Evolutionary conservation across 441 rosid species (phyloP), one percentile per base, ranked within the genome.

Genomic region (Breynia disticha): DNA sequence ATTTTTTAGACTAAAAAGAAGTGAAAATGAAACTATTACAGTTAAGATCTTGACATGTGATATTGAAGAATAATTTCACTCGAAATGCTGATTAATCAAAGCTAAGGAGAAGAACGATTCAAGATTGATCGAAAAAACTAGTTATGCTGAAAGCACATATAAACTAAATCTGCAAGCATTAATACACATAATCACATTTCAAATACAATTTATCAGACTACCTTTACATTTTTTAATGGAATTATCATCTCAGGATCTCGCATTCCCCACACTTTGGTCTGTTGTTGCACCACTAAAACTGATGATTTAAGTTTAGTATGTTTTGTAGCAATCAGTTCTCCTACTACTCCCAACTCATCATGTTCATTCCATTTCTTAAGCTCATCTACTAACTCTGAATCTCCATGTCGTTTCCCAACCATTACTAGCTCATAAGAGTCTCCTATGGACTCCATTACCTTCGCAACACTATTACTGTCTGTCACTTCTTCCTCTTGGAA

Each of bases 251-350:
- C 70, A 15, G 70, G 64, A 52, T 69, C 70, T 3, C 63, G 43
- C 56, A 60, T 8, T 3, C 66, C 71, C 71, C 71, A 67, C 18
- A 67, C 51, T 47, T 55, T 42, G 41, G 64, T 61, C 64, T 71
- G 72, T 20, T 70, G 75, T 46, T 71, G 76, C 48, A 67, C 61
- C 42, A 64, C 67, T 47, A 67, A 35, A 38, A 64, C 48, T 1
- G 67, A 63, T 48, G 42, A 16, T 19, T 49, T 49, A 15, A 43
- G 41, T 9, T 32, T 19, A 35, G n/a, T 37, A 21, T 57, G 64
- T 20, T 35, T 9, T 11, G 69, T 56, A 12, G 56, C 62, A 19
- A 67, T 55, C 1, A 50, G 13, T 19, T 67, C 60, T 0, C 72
- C 76, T 0, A 67, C 22, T 2, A 52, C 32, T 22, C 76, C 69